Evolutionary conservation across 495 filamentous ascomycete species (phyloP).

Genomic region (Diplogelasinospora grovesii): DNA sequence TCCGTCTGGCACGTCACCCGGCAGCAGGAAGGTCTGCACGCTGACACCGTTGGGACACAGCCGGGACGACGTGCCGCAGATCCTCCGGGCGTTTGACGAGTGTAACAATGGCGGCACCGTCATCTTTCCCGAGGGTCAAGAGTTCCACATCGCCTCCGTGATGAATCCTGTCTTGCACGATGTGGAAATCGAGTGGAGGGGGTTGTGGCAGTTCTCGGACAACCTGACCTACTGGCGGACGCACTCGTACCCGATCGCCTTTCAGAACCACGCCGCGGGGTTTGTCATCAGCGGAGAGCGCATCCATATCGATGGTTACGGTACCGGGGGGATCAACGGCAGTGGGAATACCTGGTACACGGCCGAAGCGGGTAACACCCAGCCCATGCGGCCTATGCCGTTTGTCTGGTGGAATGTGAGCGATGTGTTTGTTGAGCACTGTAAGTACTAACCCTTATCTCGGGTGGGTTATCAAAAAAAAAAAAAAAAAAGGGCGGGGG

Average conservation of each 20-base stretch:
- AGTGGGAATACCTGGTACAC: slow-evolving; percentile 45
- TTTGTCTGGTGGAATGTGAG: slow-evolving; percentile 57
- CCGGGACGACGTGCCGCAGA: slow-evolving; percentile 43
- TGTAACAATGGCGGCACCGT: slow-evolving; percentile 47
- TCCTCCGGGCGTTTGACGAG: slow-evolving; percentile 41
- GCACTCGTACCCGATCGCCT: slow-evolving; percentile 46
- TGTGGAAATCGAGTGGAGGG: slow-evolving; percentile 43
- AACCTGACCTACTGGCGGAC: slow-evolving; percentile 51
- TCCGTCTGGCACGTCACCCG: not conserved
- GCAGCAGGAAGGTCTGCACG: slow-evolving; percentile 8
- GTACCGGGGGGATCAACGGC: slow-evolving; percentile 47
- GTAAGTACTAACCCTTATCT: slow-evolving; percentile 7
- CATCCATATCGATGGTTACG: slow-evolving; percentile 45
- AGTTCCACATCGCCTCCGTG: slow-evolving; percentile 44
- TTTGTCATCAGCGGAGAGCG: slow-evolving; percentile 45
- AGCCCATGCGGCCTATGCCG: slow-evolving; percentile 50
- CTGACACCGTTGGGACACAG: slow-evolving; percentile 1
- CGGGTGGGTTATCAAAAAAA: too few relatives aligned
- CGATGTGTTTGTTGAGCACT: slow-evolving; percentile 46
- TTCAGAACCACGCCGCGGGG: slow-evolving; percentile 51
- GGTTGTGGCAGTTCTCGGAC: slow-evolving; percentile 46
- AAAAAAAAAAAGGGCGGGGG: too few relatives aligned
- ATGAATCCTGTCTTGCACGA: slow-evolving; percentile 43
- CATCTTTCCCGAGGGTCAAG: slow-evolving; percentile 44
- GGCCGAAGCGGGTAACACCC: slow-evolving; percentile 33